phyloP scores from a whole-genome alignment of 768 basidiomycete genomes.

The Termitomyces eurrhizus region DNA sequence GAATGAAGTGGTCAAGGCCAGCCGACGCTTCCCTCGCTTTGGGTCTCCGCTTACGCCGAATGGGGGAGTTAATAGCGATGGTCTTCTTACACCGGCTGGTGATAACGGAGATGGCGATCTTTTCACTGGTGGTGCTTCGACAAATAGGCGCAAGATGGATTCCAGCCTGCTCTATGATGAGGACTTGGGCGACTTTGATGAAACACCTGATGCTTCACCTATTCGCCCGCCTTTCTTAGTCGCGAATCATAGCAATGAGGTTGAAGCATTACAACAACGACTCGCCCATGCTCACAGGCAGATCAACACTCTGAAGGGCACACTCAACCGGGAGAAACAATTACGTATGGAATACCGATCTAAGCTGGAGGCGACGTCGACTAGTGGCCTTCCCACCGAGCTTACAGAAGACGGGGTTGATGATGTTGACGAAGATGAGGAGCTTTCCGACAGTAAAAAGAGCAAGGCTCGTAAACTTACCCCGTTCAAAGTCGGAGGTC shows the following conservation, averaged over 20 bases:
- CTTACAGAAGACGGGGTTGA: slow-evolving; percentile 42
- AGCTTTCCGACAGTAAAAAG: slow-evolving; percentile 33
- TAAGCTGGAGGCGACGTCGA: slow-evolving; percentile 41
- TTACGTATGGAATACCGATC: slow-evolving; percentile 64
- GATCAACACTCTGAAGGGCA: slow-evolving; percentile 76
- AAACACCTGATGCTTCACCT: slow-evolving; percentile 62
- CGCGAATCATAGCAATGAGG: slow-evolving; percentile 73
- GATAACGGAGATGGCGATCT: slow-evolving; percentile 61
- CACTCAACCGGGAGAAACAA: slow-evolving; percentile 81
- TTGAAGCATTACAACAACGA: slow-evolving; percentile 76
- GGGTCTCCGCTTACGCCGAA: slow-evolving; percentile 76
- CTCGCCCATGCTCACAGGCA: slow-evolving; percentile 86
- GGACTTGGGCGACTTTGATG: slow-evolving; percentile 43
- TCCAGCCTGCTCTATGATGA: slow-evolving; percentile 31
- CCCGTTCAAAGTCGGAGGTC: slow-evolving; percentile 52
- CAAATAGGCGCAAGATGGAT: slow-evolving; percentile 54
- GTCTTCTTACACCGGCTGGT: slow-evolving; percentile 49
- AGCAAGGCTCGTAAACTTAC: slow-evolving; percentile 38
- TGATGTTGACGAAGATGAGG: slow-evolving; percentile 40
- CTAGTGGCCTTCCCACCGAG: slow-evolving; percentile 30
- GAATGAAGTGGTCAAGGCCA: slow-evolving; percentile 65
- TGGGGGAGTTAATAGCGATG: slow-evolving; percentile 38
- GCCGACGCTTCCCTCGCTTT: slow-evolving; percentile 56
- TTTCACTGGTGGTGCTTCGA: slow-evolving; percentile 64
- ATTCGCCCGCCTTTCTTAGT: slow-evolving; percentile 54